A percentile compares a stretch with the other conserved stretches of the same genome.
Evolutionary conservation across 2,329 filamentous ascomycete genomes (phyloP).

Genomic region (Parastagonospora nodorum): DNA sequence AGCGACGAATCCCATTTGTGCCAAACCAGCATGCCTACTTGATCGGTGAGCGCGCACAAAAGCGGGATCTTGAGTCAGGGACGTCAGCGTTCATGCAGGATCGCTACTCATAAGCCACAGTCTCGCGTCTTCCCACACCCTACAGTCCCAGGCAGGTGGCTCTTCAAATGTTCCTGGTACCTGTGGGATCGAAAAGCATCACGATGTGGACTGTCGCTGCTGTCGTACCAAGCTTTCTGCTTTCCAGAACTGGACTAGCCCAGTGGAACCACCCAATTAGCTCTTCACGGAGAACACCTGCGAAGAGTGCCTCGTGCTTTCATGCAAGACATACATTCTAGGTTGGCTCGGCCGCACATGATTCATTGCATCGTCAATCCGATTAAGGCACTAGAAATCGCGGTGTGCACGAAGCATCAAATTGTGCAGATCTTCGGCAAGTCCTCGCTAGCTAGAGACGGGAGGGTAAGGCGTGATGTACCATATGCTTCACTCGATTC

Average conservation of each 20-base stretch:
- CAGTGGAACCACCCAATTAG: constrained; percentile 1
- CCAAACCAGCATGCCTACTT: neutral
- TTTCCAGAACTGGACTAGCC: constrained; percentile 1
- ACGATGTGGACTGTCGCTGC: constrained; percentile 9
- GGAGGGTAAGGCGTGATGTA: too few species aligned
- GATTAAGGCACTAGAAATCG: too few species aligned
- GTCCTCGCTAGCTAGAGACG: too few species aligned
- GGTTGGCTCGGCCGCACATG: constrained; percentile 12
- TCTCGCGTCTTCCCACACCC: too few species aligned
- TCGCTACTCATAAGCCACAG: too few species aligned
- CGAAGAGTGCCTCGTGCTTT: constrained; percentile 3
- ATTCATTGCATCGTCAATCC: neutral
- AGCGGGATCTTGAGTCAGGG: constrained; percentile 5
- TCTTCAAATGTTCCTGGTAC: neutral
- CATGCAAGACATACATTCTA: constrained; percentile 20
- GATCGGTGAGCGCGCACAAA: constrained; percentile 14
- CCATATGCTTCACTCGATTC: too few species aligned
- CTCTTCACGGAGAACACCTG: neutral
- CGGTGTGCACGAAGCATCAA: too few species aligned
- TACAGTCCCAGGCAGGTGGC: too few species aligned
- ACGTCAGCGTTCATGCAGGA: neutral
- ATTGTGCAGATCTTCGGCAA: too few species aligned
- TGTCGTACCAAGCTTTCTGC: constrained; percentile 1
- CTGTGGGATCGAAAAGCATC: neutral
- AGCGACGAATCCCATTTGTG: neutral